Evolutionary conservation across 306 rosid genomes (phyloP), one percentile per base, ranked within the genome.

Genomic region (Fragaria vesca): DNA sequence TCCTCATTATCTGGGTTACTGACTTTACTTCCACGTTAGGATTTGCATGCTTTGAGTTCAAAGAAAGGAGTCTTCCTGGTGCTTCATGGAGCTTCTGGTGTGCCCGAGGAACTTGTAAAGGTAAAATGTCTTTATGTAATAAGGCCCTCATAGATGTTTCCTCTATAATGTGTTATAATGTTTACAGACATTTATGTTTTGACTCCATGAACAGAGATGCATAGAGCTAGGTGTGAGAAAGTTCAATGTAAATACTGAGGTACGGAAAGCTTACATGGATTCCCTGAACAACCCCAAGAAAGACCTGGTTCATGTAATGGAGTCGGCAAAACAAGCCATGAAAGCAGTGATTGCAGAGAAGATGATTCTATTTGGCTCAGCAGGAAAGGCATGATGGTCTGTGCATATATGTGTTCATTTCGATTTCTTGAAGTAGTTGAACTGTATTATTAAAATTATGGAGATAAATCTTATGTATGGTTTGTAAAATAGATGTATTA

Each of bases 61-160:
- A 86, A 89, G 86, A 88, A 88, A 76, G 95, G 93, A 82, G 86
- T 92, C 73, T 78, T 88, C 70, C 75, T 92, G 69, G 98, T 92
- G 81, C 97, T 92, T 81, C 98, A 94, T 60, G 98, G 98, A 73
- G 98, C 97, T 26, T 94, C 98, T 30, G 98, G 98, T 71, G 81
- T 94, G 86, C 66, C 87, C 72, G 48, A 88, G 85, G 88, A 83
- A 75, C 97, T 92, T 40, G 80, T 94, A 76, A 91, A 91, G 97
- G 97, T 93, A 79, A 40, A 34, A 58, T 16, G 6, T 61, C 24
- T 24, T n/a, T 40, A 42, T 18, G 30, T 47, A 76, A 11, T 2
- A 54, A 28, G 75, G 68, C 69, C 66, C 36, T 21, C 40, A n/a
- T 69, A 50, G 50, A 47, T 21, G 66, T 68, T 45, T 78, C 40